Base-by-base conservation (phyloP, 768 basidiomycete genomes). In the Amanita subjunquillea region DNA sequence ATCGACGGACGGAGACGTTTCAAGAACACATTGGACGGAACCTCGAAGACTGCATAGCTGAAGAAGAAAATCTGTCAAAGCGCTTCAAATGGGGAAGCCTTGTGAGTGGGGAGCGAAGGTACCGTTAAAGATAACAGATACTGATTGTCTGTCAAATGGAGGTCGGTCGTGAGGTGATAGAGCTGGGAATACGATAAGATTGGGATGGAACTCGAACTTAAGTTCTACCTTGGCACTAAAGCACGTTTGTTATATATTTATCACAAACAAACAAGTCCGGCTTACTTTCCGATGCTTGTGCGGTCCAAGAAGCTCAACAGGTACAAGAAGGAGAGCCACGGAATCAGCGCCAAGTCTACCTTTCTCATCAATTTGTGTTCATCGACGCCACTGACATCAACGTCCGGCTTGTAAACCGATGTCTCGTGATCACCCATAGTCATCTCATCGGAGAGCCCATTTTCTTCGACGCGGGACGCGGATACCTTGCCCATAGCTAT, bases 251-350 rank as follows among this genome's bases (percentile, higher is more conserved):
- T 48, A 38, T 32, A 36, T 37, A 38, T 17, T 13, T 34, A 17
- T 20, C 10, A 20, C 32, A 20, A 32, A 30, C 17, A n/a, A 27
- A 27, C 45, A 40, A 30, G 25, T 6, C 22, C 41, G 43, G 73
- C 72, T 58, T 51, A 75, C 74, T 77, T 77, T 67, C 75, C 75
- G 55, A 77, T 74, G 54, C 73, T 74, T 2, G 73, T 75, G 48
- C 75, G 72, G 60, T 75, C 75, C 41, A 69, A 60, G 72, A 88
- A 90, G 58, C 82, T 83, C 37, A 91, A 70, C 36, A 90, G 70
- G 65, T 89, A 89, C 58, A 91, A 65, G 50, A 92, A 74, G 4
- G 85, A 82, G 38, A 85, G 61, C 85, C 84, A 87, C 8, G 83
- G 80, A 36, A 85, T 72, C 56, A 85, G 72, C n/a, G 75, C 74